These are phyloP conservation scores for Gleditsia sinensis DNA, from an alignment of 306 rosid genomes.

Conservation along the genomic window DNA sequence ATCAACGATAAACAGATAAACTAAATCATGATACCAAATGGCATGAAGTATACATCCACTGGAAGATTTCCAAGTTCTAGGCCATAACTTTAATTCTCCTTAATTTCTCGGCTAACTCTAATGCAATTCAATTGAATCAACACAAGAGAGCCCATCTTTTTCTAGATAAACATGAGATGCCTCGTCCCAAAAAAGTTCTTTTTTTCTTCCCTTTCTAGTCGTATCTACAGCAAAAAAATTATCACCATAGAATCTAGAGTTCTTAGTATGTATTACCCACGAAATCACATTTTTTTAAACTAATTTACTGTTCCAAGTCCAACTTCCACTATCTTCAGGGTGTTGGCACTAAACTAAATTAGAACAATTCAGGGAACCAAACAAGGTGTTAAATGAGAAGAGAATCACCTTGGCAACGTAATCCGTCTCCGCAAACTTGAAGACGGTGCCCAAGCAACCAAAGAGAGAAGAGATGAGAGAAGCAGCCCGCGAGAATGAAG, in stretches of 20 bases:
- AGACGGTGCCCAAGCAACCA: conserved; percentile 85
- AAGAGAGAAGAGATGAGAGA: conserved; percentile 86
- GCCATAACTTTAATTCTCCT: too few species aligned
- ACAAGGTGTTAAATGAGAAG: background rate
- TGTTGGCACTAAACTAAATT: background rate
- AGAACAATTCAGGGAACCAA: background rate
- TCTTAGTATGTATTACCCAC: background rate
- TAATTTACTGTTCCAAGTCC: too few species aligned
- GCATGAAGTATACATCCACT: background rate
- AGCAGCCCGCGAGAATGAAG: conserved; percentile 75
- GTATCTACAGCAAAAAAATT: background rate
- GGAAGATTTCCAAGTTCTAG: background rate
- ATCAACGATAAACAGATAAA: conserved; percentile 1
- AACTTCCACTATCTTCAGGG: background rate
- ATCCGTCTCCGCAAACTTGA: conserved; percentile 95
- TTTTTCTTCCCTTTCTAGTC: too few species aligned
- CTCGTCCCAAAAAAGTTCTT: too few species aligned
- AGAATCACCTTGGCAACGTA: conserved; percentile 73
- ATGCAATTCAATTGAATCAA: too few species aligned
- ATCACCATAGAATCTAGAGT: background rate
- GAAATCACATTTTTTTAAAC: background rate
- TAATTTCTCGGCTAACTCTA: background rate
- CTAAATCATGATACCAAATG: background rate
- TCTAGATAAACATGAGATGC: too few species aligned
- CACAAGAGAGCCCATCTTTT: too few species aligned